phyloP scores from a whole-genome alignment of 2,329 filamentous ascomycete genomes.

The Phialophora tarda region DNA sequence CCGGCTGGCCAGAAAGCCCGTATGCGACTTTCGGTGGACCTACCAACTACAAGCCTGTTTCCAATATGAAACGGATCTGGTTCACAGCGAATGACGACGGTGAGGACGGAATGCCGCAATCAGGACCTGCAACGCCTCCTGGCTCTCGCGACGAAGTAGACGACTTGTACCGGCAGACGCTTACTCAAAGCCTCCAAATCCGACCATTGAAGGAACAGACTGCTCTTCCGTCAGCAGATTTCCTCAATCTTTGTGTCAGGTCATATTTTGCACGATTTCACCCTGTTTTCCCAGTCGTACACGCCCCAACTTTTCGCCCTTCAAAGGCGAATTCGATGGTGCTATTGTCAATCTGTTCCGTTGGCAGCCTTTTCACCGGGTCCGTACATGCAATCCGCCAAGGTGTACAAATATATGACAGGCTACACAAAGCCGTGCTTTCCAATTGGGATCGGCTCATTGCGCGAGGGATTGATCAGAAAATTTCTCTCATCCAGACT shows the following conservation, averaged over 20 bases:
- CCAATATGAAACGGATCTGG: constrained; percentile 32
- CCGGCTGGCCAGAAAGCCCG: constrained; percentile 31
- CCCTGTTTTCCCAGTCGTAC: constrained; percentile 36
- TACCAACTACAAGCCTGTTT: constrained; percentile 19
- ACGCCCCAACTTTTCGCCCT: constrained; percentile 37
- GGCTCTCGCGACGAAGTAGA: constrained; percentile 35
- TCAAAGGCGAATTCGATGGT: constrained; percentile 42
- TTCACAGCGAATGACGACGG: constrained; percentile 28
- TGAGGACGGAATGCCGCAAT: constrained; percentile 24
- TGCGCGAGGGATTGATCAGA: constrained; percentile 33
- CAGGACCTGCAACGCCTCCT: constrained; percentile 31
- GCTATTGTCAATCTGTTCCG: constrained; percentile 47
- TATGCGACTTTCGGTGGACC: constrained; percentile 17
- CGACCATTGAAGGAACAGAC: constrained; percentile 30
- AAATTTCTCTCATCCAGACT: constrained; percentile 41
- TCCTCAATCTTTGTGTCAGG: constrained; percentile 37
- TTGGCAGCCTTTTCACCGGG: constrained; percentile 47
- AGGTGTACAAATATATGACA: constrained; percentile 42
- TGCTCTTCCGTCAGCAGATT: constrained; percentile 34
- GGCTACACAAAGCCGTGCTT: constrained; percentile 44
- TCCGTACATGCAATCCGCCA: constrained; percentile 42
- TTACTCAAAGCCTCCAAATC: constrained; percentile 36
- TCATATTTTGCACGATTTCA: constrained; percentile 37
- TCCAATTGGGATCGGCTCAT: constrained; percentile 42
- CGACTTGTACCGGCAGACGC: constrained; percentile 34